Evolutionary conservation across 768 basidiomycete species (phyloP).

Genomic region (Trametes maxima): DNA sequence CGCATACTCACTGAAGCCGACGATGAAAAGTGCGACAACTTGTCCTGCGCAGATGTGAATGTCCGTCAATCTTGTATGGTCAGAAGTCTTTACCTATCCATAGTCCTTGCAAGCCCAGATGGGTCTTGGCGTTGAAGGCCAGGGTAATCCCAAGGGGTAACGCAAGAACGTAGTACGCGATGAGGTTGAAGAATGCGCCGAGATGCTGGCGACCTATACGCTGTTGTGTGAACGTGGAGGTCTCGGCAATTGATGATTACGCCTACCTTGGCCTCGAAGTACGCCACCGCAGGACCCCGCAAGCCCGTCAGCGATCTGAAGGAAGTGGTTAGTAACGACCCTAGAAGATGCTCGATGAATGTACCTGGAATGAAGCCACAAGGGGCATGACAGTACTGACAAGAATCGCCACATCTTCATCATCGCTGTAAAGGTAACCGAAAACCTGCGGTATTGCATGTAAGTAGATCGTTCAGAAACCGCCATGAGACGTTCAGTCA

Average conservation of each 20-base stretch:
- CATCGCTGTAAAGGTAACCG: conserved; percentile 71
- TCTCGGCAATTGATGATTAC: too few species aligned
- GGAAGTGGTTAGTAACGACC: background rate
- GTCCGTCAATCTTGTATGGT: background rate
- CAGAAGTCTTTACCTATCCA: conserved; percentile 45
- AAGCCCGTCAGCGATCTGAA: conserved; percentile 51
- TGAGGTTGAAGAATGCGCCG: conserved; percentile 71
- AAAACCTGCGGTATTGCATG: conserved; percentile 46
- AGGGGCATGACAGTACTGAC: conserved; percentile 54
- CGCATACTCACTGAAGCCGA: conserved; percentile 68
- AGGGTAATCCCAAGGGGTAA: conserved; percentile 54
- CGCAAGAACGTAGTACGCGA: conserved; percentile 62
- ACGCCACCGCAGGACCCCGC: conserved; percentile 54
- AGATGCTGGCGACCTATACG: conserved; percentile 59
- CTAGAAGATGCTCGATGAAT: background rate
- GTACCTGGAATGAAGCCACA: conserved; percentile 56
- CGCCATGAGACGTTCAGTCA: background rate
- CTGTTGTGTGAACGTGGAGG: background rate
- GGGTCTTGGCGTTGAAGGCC: conserved; percentile 43
- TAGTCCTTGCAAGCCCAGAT: conserved; percentile 50
- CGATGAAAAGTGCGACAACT: conserved; percentile 69
- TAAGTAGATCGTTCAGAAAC: background rate
- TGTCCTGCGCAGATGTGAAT: conserved; percentile 50
- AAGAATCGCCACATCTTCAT: conserved; percentile 51
- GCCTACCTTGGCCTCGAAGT: conserved; percentile 49